Base-by-base conservation (phyloP, 352 stramenopile genomes). In the Globisporangium abappressorium region DNA sequence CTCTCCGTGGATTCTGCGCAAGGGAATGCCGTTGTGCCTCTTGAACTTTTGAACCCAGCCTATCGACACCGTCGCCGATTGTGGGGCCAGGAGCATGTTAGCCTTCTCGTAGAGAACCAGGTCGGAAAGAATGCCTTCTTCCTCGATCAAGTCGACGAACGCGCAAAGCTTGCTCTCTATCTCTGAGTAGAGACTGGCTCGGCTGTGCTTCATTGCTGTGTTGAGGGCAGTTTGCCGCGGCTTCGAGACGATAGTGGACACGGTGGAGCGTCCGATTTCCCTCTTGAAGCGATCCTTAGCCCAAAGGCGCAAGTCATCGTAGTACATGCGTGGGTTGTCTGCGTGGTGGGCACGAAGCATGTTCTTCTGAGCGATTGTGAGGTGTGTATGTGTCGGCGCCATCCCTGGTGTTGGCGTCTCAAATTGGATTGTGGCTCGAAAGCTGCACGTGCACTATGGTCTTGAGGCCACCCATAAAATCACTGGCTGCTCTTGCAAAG, bases 401-500 rank as follows among this genome's bases (percentile, higher is more conserved):
- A 34, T 57, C 51, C 4, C 11, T 57, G 51, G n/a, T 22, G 51
- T 57, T 57, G 24, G 51, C 26, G 51, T 20, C 51, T 34, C 9
- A 34, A 57, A 57, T 14, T 57, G 51, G 51, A 57, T 34, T 57
- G 51, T 34, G 51, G 34, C 24, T 57, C 51, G 51, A 36, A 57
- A 57, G 11, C 22, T 34, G 18, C 22, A n/a, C 22, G 3, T 34
- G 12, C 22, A 34, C 22, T 26, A 57, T 18, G 22, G 51, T 57
- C 24, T 57, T 28, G 51, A 57, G 51, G 12, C 18, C 22, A 57
- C 18, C 11, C 12, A 34, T 15, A 56, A 15, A 57, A 57, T 57
- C 24, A 38, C 26, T 58, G 53, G 26, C 14, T 58, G 12, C 53
- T 58, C 11, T 58, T 58, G 53, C 53, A 58, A 34, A 58, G 4